Evolutionary conservation across 768 basidiomycete genomes (phyloP).

Genomic region (Pisolithus marmoratus): DNA sequence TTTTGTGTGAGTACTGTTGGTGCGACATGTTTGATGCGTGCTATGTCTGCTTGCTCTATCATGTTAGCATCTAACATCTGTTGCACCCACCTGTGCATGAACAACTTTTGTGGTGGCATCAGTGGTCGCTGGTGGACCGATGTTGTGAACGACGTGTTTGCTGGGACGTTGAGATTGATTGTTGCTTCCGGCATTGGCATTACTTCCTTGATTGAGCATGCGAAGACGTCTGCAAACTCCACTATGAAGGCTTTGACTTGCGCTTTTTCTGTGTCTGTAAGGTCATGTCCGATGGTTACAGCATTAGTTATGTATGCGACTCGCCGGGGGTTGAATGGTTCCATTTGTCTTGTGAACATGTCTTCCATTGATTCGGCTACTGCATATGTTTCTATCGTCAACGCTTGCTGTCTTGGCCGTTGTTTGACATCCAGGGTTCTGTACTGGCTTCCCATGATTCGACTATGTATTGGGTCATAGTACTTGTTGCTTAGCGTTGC

Average conservation of each 20-base stretch:
- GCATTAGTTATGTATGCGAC: conserved; percentile 13
- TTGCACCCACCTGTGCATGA: not conserved
- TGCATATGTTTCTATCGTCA: not conserved
- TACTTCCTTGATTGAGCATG: conserved; percentile 36
- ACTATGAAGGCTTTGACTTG: conserved; percentile 18
- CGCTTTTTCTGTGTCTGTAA: conserved; percentile 17
- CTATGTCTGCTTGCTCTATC: not conserved
- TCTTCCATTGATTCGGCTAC: not conserved
- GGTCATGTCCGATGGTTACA: conserved; percentile 26
- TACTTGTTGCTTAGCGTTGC: not conserved
- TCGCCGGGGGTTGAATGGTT: conserved; percentile 4
- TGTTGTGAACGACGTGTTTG: not conserved
- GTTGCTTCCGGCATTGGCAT: conserved; percentile 8
- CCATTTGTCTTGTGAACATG: not conserved
- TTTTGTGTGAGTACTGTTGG: conserved; percentile 35
- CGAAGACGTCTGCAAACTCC: conserved; percentile 35
- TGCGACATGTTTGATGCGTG: not conserved
- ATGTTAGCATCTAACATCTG: too few species aligned
- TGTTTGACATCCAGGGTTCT: not conserved
- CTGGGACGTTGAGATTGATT: conserved; percentile 2
- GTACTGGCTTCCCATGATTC: not conserved
- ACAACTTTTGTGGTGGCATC: not conserved
- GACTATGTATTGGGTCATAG: too few species aligned
- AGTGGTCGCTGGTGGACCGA: not conserved
- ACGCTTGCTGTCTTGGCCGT: too few species aligned